These are phyloP conservation scores for Mikania micrantha DNA, from an alignment of 129 eudicot species.

Conservation along the genomic window DNA sequence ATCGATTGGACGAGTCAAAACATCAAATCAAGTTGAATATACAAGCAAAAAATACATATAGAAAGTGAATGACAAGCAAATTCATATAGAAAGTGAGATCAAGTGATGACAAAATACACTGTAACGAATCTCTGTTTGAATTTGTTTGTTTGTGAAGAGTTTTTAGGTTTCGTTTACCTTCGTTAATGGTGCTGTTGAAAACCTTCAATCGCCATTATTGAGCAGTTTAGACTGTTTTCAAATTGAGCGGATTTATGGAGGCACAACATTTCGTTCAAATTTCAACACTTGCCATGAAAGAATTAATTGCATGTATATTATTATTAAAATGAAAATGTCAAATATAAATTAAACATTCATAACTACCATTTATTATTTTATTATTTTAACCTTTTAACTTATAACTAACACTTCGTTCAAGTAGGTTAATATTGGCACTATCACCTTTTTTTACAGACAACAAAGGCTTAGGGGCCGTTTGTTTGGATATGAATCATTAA, in stretches of 20 bases:
- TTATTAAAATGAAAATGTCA: too few relatives aligned
- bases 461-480: too few relatives aligned
- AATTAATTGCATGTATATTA: too few relatives aligned
- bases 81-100: not conserved
- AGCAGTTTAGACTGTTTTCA: not conserved
- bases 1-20: conserved; percentile 15
- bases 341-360: too few relatives aligned
- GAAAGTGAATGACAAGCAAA: conserved; percentile 20
- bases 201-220: conserved; percentile 5
- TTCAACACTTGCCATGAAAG: not conserved
- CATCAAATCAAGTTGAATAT: conserved; percentile 33
- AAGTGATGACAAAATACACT: conserved; percentile 9
- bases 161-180: not conserved
- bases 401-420: too few relatives aligned
- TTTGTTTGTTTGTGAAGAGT: not conserved
- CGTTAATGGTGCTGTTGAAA: conserved; percentile 1
- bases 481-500: too few relatives aligned
- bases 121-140: conserved; percentile 13
- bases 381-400: too few relatives aligned
- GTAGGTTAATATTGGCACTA: too few relatives aligned
- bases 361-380: too few relatives aligned
- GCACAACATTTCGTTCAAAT: not conserved
- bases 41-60: too few relatives aligned
- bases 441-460: too few relatives aligned
- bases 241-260: not conserved